Evolutionary conservation across 176 grass and related monocot species (phyloP).

Genomic region (Bonia amplexicaulis): DNA sequence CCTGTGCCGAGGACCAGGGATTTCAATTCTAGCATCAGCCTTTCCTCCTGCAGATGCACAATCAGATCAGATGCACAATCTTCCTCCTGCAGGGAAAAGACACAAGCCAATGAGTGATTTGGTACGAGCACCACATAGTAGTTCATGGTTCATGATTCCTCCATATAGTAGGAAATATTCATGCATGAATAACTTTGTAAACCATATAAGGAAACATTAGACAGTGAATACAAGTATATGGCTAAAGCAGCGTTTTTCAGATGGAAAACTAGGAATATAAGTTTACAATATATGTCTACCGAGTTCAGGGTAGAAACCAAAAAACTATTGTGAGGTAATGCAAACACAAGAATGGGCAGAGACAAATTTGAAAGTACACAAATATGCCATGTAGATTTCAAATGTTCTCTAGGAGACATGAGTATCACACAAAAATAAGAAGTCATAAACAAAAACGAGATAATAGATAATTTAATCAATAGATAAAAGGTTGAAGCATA

Average conservation of each 20-base stretch:
- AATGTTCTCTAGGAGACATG: neutral
- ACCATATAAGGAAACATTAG: neutral
- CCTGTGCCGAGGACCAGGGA: constrained; percentile 50
- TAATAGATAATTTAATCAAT: neutral
- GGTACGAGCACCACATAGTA: neutral
- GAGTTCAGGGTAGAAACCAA: neutral
- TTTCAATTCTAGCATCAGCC: constrained; percentile 82
- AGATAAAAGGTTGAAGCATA: neutral
- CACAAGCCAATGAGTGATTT: neutral
- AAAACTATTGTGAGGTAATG: neutral
- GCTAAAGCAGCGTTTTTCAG: neutral
- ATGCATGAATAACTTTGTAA: neutral
- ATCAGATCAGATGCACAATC: constrained; percentile 67
- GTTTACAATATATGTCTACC: neutral
- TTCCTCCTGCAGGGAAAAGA: constrained; percentile 52
- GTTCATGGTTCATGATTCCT: neutral
- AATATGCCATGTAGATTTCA: neutral
- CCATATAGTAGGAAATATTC: neutral
- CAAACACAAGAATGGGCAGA: too few species aligned
- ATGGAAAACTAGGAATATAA: neutral
- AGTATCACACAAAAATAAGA: neutral
- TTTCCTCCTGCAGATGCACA: too few species aligned
- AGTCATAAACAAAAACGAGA: neutral
- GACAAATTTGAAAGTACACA: neutral
- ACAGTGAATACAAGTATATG: neutral